phyloP scores from a whole-genome alignment of 768 basidiomycete species.

The Boletus tomentosulus region DNA sequence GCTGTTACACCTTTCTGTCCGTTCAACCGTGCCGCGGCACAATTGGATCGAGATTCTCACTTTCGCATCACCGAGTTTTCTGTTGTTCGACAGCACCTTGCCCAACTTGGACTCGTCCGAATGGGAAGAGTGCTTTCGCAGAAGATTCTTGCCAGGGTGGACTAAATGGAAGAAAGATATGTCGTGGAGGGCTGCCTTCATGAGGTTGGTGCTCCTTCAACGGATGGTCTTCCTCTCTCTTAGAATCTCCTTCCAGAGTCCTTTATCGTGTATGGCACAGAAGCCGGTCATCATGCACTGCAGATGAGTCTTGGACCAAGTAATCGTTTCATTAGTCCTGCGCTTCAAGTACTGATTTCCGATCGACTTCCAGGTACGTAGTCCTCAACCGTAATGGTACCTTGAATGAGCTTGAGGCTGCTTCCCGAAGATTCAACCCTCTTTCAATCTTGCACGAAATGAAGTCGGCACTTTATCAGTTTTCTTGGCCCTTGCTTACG shows the following conservation, averaged over 20 bases:
- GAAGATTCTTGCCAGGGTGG: conserved; percentile 78
- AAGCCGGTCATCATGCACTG: conserved; percentile 61
- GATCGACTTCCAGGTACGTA: conserved; percentile 50
- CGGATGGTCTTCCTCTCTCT: conserved; percentile 1
- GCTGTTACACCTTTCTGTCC: conserved; percentile 59
- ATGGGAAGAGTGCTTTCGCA: conserved; percentile 73
- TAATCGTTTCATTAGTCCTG: conserved; percentile 29
- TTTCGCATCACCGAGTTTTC: conserved; percentile 55
- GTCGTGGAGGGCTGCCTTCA: conserved; percentile 61
- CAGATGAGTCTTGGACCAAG: conserved; percentile 84
- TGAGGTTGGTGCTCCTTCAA: conserved; percentile 47
- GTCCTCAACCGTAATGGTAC: conserved; percentile 72
- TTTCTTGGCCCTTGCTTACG: conserved; percentile 1
- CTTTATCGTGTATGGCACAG: conserved; percentile 69
- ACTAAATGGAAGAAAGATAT: conserved; percentile 59
- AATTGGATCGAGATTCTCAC: conserved; percentile 78
- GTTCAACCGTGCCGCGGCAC: conserved; percentile 60
- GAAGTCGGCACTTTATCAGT: conserved; percentile 47
- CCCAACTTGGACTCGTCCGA: conserved; percentile 62
- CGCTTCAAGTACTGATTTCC: not conserved
- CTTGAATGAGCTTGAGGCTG: conserved; percentile 63
- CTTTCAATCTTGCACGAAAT: conserved; percentile 66
- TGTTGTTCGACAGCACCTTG: conserved; percentile 63
- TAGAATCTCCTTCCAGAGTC: conserved; percentile 37
- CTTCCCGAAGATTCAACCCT: conserved; percentile 68